Evolutionary conservation across 2,329 filamentous ascomycete species (phyloP), one percentile per base, ranked within the genome.

Genomic region (Knoxdaviesia capensis): DNA sequence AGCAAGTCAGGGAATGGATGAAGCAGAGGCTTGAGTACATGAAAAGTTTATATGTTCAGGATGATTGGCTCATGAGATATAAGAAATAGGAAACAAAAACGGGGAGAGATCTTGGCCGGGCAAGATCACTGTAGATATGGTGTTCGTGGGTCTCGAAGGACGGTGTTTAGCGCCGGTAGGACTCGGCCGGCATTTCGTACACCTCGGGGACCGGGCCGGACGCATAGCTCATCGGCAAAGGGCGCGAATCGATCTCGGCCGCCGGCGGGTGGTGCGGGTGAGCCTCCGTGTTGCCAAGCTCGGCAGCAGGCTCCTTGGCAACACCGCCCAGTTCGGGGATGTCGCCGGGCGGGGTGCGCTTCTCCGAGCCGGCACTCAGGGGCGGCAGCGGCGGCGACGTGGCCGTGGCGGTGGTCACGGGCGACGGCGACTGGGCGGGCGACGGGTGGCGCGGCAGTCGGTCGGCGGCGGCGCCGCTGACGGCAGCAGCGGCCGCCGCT

Each of bases 161-260:
- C 20, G 20, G 20, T 20, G 20, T 20, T 20, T 20, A 20, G 20
- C 20, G 20, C 20, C 20, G 20, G 47, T 61, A 63, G 31, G 44
- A 47, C 47, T 62, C 54, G 8, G 56, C 48, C 3, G 61, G 57
- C 61, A 64, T 64, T 53, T 64, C 61, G 44, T 60, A 64, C 5
- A 64, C 58, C 32, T 50, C 48, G 10, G 42, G 38, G 32, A 49
- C 48, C 2, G 57, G 56, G 1, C 55, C 57, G 34, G 48, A 58
- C 47, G 52, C 55, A 47, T 50, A 56, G 48, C 42, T 50, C 48
- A 53, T 47, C 6, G 32, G 31, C 5, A 59, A 52, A 31, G 56
- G 50, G 37, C 56, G 51, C 39, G 58, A 52, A 43, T 62, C 60
- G 44, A 62, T 61, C 52, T 63, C 60, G 4, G 58, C 51, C 4